These are phyloP conservation scores for Thalassiosira exigua DNA, from an alignment of 352 stramenopile genomes.

Conservation along the genomic window DNA sequence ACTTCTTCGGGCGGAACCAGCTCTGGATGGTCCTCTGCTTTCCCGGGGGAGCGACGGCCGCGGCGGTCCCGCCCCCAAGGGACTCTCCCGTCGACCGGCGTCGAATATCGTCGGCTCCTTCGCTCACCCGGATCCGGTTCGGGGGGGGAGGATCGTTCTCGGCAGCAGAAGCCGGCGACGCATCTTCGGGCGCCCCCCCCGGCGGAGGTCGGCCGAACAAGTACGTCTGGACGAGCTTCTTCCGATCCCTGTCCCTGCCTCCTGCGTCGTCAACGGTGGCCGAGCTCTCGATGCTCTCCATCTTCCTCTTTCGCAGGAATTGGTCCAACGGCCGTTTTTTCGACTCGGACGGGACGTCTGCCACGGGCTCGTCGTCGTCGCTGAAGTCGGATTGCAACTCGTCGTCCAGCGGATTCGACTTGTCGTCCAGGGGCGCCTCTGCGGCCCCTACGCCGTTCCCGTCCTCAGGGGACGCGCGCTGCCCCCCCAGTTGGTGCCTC, in stretches of 20 bases:
- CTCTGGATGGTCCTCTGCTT: conserved; percentile 40
- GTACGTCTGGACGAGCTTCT: conserved; percentile 42
- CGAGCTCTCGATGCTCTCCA: conserved; percentile 36
- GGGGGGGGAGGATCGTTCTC: background rate
- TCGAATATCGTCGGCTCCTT: background rate
- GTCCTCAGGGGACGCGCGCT: too few species aligned
- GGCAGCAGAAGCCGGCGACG: background rate
- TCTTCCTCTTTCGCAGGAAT: conserved; percentile 29
- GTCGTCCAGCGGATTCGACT: conserved; percentile 46
- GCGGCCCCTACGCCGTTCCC: too few species aligned
- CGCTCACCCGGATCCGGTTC: background rate
- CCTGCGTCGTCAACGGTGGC: conserved; percentile 1
- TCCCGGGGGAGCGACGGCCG: conserved; percentile 8
- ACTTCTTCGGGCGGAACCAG: conserved; percentile 46
- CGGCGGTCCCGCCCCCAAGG: background rate
- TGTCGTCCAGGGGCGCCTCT: too few species aligned
- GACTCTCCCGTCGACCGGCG: conserved; percentile 11
- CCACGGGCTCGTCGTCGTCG: conserved; percentile 26
- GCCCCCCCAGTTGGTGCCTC: background rate
- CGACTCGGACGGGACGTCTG: background rate
- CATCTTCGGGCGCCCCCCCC: background rate
- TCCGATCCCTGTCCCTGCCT: conserved; percentile 11
- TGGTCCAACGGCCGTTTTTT: conserved; percentile 11
- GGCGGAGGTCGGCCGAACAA: conserved; percentile 43
- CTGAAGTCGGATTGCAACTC: conserved; percentile 58